phyloP scores from a whole-genome alignment of 73 alveolate species.

The Stentor coeruleus region DNA sequence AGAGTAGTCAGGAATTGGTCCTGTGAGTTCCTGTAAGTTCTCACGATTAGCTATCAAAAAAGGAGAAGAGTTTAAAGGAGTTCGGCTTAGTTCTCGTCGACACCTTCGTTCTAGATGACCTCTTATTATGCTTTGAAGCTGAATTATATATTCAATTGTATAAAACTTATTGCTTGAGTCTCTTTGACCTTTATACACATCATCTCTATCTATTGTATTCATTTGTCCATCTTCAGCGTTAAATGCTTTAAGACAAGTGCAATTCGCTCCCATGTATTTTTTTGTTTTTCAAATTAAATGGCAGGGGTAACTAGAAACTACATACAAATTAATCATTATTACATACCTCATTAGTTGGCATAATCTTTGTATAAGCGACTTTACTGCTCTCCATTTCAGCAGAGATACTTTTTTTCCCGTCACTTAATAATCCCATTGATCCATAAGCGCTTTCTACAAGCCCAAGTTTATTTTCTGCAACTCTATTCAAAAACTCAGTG shows the following conservation, averaged over 20 bases:
- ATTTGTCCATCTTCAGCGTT: neutral
- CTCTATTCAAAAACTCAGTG: neutral
- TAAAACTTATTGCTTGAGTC: neutral
- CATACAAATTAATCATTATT: too few relatives aligned
- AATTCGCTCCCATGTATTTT: slow-evolving; percentile 3
- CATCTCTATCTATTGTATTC: neutral
- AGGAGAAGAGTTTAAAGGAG: neutral
- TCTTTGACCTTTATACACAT: neutral
- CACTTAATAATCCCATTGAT: neutral
- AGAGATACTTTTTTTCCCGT: neutral
- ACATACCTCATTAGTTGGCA: neutral
- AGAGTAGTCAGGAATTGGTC: slow-evolving; percentile 22
- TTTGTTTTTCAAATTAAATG: too few relatives aligned
- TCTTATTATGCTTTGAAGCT: neutral
- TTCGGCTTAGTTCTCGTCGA: neutral
- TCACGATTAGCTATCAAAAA: neutral
- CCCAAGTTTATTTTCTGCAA: neutral
- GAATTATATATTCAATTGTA: neutral
- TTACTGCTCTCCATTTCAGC: neutral
- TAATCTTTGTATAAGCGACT: neutral
- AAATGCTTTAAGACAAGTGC: neutral
- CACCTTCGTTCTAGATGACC: neutral
- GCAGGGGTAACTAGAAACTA: too few relatives aligned
- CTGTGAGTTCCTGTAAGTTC: slow-evolving; percentile 15
- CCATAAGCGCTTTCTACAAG: neutral